Base-by-base conservation (phyloP, 2,329 filamentous ascomycete genomes). In the Alternaria gaisen region DNA sequence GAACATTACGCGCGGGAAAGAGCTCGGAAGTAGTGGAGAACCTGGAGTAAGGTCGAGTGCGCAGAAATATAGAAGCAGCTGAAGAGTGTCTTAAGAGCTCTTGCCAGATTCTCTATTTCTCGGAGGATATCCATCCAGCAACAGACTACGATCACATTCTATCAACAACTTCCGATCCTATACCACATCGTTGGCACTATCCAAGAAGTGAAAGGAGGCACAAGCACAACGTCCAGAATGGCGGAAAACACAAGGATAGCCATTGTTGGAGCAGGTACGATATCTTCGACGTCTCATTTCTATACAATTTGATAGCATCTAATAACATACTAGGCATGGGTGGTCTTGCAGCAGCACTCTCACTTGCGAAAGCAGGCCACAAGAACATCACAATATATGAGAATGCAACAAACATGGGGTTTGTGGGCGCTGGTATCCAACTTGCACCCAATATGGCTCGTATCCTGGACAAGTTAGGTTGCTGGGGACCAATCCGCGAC, bases 401-500 rank as follows among this genome's bases (percentile, higher is more conserved):
- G 75, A 86, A 84, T 36, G 91, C 91, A 0, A 86, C 89, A 5
- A 86, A 88, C 66, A 84, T 94, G 4, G 91, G 91, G 5, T 94
- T 94, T 70, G 91, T 94, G 1, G 92, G 92, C 24, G 92, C 92
- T 1, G 92, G 92, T 5, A 94, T 95, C 66, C 92, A 96, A 75
- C 83, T 94, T 59, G 91, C 92, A 0, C 92, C 92, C 0, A 96
- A 95, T 67, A 91, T 94, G 85, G 88, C 89, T 4, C 86, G 91
- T 2, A 90, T 95, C 9, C 83, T 95, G 12, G 89, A 92, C 72
- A 82, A 84, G 14, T 80, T 94, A 40, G 91, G 89, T 10, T 90
- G 90, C 60, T 94, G 91, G 91, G 80, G 84, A 18, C 83, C 84
- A 16, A 92, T 95, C 63, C 87, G 87, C 64, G 84, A 82, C 38